A percentile compares a stretch with the other conserved stretches of the same genome.
Conservation (phyloP, 1,284 basidiomycete genomes). For the Athelia psychrophila region DNA sequence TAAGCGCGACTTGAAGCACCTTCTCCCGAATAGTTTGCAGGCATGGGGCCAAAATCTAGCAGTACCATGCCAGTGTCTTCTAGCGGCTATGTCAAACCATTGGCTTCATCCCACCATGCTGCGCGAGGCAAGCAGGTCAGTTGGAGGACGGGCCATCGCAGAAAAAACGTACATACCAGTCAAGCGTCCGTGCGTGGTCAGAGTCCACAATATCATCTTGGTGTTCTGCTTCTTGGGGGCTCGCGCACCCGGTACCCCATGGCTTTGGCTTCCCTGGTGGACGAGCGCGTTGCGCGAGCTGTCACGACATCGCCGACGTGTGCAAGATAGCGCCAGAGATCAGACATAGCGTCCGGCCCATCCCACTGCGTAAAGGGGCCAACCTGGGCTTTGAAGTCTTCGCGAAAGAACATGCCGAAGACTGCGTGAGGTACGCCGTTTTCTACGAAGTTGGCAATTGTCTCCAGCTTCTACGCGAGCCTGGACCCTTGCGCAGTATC, state of each 20-base stretch:
- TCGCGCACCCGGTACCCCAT: constrained; percentile 33
- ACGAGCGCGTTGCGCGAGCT: constrained; percentile 39
- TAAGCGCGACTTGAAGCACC: constrained; percentile 29
- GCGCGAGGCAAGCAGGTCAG: constrained; percentile 6
- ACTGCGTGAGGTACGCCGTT: constrained; percentile 41
- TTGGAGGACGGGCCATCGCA: neutral
- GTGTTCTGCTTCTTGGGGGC: constrained; percentile 23
- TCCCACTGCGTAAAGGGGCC: constrained; percentile 42
- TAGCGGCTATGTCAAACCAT: constrained; percentile 37
- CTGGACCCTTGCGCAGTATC: no score
- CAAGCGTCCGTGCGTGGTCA: constrained; percentile 37
- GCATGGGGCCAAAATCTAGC: constrained; percentile 37
- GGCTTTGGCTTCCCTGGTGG: constrained; percentile 40
- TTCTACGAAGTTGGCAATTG: constrained; percentile 48
- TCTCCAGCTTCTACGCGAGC: no score
- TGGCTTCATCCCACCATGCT: constrained; percentile 36
- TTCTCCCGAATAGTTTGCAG: constrained; percentile 27
- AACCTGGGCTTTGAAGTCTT: constrained; percentile 31
- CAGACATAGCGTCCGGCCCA: constrained; percentile 35
- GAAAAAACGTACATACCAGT: constrained; percentile 9
- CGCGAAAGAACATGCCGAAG: constrained; percentile 36
- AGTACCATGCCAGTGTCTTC: constrained; percentile 36
- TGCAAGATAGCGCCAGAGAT: constrained; percentile 38
- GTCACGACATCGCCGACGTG: constrained; percentile 41
- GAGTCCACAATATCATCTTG: constrained; percentile 38